Evolutionary conservation across 176 grass and related monocot genomes (phyloP).

Genomic region (Calamus simplicifolius): DNA sequence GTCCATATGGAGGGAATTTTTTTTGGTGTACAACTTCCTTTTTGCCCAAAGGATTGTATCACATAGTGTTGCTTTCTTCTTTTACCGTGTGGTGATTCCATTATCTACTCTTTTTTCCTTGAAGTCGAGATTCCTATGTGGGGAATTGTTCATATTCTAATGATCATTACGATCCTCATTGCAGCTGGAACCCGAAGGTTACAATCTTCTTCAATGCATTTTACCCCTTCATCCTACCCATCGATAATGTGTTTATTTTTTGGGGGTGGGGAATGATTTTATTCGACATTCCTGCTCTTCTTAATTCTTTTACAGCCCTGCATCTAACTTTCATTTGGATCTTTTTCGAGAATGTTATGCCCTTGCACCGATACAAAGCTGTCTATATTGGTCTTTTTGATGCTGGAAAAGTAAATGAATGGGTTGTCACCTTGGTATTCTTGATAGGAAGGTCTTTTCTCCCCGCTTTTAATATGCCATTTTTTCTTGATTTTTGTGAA

Average conservation of each 20-base stretch:
- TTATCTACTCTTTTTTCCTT: constrained; percentile 38
- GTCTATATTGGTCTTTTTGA: constrained; percentile 38
- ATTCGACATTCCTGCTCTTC: too few relatives aligned
- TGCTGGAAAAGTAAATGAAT: constrained; percentile 43
- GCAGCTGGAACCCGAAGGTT: constrained; percentile 53
- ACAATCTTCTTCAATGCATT: neutral
- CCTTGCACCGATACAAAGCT: constrained; percentile 54
- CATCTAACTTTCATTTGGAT: constrained; percentile 58
- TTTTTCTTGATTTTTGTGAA: too few relatives aligned
- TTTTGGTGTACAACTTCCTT: constrained; percentile 72
- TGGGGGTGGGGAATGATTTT: too few relatives aligned
- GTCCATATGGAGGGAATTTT: constrained; percentile 57
- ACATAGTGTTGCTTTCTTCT: constrained; percentile 56
- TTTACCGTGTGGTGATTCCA: constrained; percentile 67
- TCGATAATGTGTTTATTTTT: too few relatives aligned
- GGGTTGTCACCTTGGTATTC: constrained; percentile 22
- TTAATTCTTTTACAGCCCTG: constrained; percentile 22
- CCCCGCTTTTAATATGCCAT: too few relatives aligned
- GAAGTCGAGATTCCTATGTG: constrained; percentile 61
- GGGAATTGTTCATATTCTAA: constrained; percentile 66
- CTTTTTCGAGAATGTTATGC: constrained; percentile 74
- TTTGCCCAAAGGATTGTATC: constrained; percentile 50
- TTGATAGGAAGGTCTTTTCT: too few relatives aligned
- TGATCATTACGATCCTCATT: constrained; percentile 61
- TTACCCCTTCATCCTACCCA: neutral